A percentile compares a stretch with the other conserved stretches of the same genome.
Evolutionary conservation across 2,329 filamentous ascomycete genomes (phyloP).

Genomic region (Aureobasidium sp.): DNA sequence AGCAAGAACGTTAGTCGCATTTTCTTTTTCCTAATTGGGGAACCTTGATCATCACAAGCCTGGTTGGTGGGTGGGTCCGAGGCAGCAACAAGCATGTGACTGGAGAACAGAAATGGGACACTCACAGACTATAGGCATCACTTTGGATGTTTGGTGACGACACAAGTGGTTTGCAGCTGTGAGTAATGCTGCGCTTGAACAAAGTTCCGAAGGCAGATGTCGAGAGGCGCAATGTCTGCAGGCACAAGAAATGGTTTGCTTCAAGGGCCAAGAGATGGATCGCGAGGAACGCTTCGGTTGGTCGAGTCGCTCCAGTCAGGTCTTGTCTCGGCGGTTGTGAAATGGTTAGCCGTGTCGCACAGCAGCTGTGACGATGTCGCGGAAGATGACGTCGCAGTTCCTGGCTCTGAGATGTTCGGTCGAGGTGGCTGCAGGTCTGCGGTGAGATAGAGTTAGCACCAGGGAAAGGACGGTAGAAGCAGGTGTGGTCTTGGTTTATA

Average conservation of each 20-base stretch:
- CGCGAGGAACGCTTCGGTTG: not conserved
- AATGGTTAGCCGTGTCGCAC: constrained; percentile 15
- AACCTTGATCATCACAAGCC: constrained; percentile 2
- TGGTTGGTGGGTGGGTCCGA: not conserved
- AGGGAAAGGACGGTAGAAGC: not conserved
- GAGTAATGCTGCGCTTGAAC: not conserved
- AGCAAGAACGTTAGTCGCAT: not conserved
- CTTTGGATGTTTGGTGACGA: constrained; percentile 4
- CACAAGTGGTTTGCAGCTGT: not conserved
- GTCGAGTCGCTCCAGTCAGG: constrained; percentile 9
- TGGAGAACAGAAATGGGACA: not conserved
- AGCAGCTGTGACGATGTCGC: constrained; percentile 7
- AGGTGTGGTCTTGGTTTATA: constrained; percentile 1
- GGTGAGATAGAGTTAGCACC: not conserved
- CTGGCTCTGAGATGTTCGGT: not conserved
- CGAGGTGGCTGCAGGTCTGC: constrained; percentile 2
- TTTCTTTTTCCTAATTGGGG: not conserved
- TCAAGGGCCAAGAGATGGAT: not conserved
- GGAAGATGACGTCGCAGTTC: constrained; percentile 2
- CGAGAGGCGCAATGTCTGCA: constrained; percentile 6
- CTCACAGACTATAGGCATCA: constrained; percentile 18
- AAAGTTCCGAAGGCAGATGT: not conserved
- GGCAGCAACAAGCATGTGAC: constrained; percentile 10
- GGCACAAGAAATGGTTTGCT: constrained; percentile 11
- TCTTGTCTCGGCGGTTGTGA: constrained; percentile 11